phyloP scores from a whole-genome alignment of 805 yeast species.

The Starmerella bombi region DNA sequence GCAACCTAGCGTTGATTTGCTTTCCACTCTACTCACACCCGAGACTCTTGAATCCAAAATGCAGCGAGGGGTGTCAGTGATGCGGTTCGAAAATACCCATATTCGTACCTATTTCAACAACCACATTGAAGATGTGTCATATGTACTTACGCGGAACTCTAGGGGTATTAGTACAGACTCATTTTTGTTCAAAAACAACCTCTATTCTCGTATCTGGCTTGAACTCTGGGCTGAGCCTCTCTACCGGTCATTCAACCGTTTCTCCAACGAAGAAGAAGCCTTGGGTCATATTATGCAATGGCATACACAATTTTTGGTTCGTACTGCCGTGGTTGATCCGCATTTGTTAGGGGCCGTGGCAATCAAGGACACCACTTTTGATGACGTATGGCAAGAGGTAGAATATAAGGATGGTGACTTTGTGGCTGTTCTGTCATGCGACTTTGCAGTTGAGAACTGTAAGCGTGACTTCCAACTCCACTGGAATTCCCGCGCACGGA shows the following conservation, averaged over 20 bases:
- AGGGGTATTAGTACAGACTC: constrained; percentile 53
- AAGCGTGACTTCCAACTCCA: constrained; percentile 22
- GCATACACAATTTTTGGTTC: constrained; percentile 75
- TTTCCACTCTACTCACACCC: constrained; percentile 45
- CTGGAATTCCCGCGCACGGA: constrained; percentile 24
- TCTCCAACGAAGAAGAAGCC: constrained; percentile 44
- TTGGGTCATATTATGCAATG: constrained; percentile 82
- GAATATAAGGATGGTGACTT: constrained; percentile 27
- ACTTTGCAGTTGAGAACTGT: constrained; percentile 22
- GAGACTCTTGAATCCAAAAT: constrained; percentile 50
- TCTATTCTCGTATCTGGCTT: constrained; percentile 48
- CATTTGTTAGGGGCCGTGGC: constrained; percentile 36
- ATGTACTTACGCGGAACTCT: constrained; percentile 59
- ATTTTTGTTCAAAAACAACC: constrained; percentile 53
- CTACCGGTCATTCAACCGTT: constrained; percentile 48
- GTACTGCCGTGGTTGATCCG: constrained; percentile 58
- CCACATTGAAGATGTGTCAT: constrained; percentile 40
- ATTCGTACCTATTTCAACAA: constrained; percentile 48
- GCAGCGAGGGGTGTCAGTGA: constrained; percentile 57
- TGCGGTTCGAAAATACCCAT: constrained; percentile 29
- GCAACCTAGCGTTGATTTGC: constrained; percentile 51
- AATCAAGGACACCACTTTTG: constrained; percentile 12
- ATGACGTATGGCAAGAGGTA: constrained; percentile 19
- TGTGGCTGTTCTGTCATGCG: constrained; percentile 27
- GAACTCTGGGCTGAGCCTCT: constrained; percentile 71